phyloP scores from a whole-genome alignment of 1,284 basidiomycete genomes.

The Bondarzewia mesenterica region DNA sequence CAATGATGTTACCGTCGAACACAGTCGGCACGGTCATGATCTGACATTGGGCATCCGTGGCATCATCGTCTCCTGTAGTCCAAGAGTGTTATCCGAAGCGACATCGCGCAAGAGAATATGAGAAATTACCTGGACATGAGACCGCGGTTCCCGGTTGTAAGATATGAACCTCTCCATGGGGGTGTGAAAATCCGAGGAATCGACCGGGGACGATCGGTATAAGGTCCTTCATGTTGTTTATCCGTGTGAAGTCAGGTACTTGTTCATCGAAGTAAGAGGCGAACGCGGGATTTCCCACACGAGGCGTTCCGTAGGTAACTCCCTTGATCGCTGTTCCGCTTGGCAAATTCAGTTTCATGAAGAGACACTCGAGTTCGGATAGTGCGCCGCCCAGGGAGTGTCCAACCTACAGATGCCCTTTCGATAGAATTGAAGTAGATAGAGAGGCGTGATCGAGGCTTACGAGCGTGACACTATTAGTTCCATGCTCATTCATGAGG shows the following conservation, averaged over 20 bases:
- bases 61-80: conserved; percentile 14
- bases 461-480: conserved; percentile 30
- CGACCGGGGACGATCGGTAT: conserved; percentile 33
- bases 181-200: conserved; percentile 30
- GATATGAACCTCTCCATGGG: conserved; percentile 30
- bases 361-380: conserved; percentile 30
- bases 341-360: conserved; percentile 28
- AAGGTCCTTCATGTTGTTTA: conserved; percentile 30
- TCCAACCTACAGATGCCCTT: conserved; percentile 18
- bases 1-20: conserved; percentile 11
- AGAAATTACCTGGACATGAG: conserved; percentile 23
- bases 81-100: neutral
- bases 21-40: conserved; percentile 16
- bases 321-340: conserved; percentile 24
- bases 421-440: neutral
- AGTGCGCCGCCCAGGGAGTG: conserved; percentile 35
- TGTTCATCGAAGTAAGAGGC: conserved; percentile 25
- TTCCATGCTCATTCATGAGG: conserved; percentile 24
- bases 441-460: conserved; percentile 2
- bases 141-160: conserved; percentile 20
- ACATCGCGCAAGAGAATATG: neutral
- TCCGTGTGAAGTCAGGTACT: conserved; percentile 25
- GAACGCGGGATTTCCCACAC: conserved; percentile 27
- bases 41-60: conserved; percentile 15
- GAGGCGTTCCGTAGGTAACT: conserved; percentile 32